These are phyloP conservation scores for Mycena vulgaris DNA, from an alignment of 768 basidiomycete genomes.

Conservation along the genomic window DNA sequence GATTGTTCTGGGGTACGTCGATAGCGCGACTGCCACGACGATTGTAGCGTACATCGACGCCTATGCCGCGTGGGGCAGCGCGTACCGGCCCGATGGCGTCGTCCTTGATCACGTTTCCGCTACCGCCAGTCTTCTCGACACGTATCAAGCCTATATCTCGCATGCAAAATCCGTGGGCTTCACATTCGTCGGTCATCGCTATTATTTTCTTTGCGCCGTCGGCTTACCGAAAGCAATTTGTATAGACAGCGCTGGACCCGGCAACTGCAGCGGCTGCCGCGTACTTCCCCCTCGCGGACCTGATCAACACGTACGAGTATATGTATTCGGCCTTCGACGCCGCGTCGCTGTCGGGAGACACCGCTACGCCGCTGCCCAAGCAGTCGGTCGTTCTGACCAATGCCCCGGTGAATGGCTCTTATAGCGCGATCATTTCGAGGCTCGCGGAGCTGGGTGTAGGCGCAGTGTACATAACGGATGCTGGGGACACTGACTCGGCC, in stretches of 20 bases:
- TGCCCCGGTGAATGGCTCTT: background rate
- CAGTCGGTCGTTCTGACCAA: background rate
- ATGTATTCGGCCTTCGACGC: background rate
- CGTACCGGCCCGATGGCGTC: too few relatives aligned
- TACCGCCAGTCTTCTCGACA: too few relatives aligned
- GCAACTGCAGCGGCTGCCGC: background rate
- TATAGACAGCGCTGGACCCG: background rate
- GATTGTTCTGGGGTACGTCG: too few relatives aligned
- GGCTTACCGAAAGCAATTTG: too few relatives aligned
- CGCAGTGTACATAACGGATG: slow-evolving; percentile 7
- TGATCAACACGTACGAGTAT: slow-evolving; percentile 16
- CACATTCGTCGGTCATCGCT: too few relatives aligned
- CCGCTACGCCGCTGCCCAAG: slow-evolving; percentile 4
- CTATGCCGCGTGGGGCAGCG: too few relatives aligned
- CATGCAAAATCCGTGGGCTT: too few relatives aligned
- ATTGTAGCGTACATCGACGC: too few relatives aligned
- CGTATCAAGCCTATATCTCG: too few relatives aligned
- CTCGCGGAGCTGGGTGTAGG: background rate
- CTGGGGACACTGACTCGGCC: background rate
- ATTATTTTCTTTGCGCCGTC: too few relatives aligned
- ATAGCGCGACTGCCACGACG: too few relatives aligned
- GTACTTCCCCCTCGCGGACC: background rate
- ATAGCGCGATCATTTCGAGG: background rate
- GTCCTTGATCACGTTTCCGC: too few relatives aligned
- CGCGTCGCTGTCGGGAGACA: background rate